Evolutionary conservation across 2,329 filamentous ascomycete genomes (phyloP).

Genomic region (Phaeosphaeriaceae sp.): DNA sequence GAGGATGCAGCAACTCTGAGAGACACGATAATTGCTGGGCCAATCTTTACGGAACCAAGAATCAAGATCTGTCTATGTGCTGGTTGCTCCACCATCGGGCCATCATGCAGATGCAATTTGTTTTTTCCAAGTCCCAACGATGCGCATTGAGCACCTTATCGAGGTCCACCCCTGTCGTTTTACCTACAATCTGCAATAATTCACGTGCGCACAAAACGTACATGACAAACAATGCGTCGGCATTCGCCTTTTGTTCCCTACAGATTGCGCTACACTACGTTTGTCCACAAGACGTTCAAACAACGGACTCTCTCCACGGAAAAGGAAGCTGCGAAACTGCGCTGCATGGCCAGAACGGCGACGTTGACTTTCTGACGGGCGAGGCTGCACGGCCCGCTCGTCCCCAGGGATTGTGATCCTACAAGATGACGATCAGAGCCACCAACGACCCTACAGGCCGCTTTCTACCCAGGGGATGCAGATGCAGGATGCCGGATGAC

Average conservation of each 20-base stretch:
- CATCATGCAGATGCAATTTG: background rate
- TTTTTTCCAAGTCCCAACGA: background rate
- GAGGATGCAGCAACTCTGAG: background rate
- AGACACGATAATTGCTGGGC: background rate
- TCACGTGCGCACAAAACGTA: background rate
- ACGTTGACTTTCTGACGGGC: background rate
- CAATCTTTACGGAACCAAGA: too few relatives aligned
- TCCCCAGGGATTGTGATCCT: constrained; percentile 17
- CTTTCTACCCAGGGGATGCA: background rate
- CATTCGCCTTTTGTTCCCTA: background rate
- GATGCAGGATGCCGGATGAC: background rate
- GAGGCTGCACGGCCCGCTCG: constrained; percentile 19
- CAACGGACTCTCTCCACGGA: background rate
- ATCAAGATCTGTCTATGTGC: too few relatives aligned
- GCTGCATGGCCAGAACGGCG: background rate
- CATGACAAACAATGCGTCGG: background rate
- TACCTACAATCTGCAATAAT: background rate
- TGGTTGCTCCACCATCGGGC: background rate
- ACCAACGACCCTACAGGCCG: constrained; percentile 17
- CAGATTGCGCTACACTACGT: background rate
- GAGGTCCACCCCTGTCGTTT: background rate
- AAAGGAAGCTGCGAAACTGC: background rate
- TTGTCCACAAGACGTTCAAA: background rate
- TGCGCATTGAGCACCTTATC: background rate
- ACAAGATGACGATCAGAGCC: constrained; percentile 21